Percentiles rank a stretch among this genome's conserved stretches.
phyloP scores from a whole-genome alignment of 2,329 filamentous ascomycete species.

The Cryoendolithus antarcticus region DNA sequence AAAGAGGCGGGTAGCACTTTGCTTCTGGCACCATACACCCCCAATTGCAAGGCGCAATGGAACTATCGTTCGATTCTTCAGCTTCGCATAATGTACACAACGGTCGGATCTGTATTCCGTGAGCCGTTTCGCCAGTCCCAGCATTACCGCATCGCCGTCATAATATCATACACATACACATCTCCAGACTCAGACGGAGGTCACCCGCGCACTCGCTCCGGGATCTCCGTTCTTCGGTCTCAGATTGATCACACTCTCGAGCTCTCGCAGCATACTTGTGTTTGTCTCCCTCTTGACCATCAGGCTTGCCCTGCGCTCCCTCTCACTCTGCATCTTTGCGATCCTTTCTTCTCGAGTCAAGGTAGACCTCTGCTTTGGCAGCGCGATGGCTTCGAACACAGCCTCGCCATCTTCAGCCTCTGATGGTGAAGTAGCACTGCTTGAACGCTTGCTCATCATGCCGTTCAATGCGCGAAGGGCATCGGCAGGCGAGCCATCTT shows the following conservation, averaged over 20 bases:
- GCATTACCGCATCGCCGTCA: too few species aligned
- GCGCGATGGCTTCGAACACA: conserved; percentile 82
- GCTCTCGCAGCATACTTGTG: conserved; percentile 79
- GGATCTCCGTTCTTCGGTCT: conserved; percentile 11
- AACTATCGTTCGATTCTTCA: too few species aligned
- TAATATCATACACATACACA: too few species aligned
- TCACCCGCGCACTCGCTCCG: not conserved
- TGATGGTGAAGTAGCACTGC: conserved; percentile 40
- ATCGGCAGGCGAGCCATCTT: conserved; percentile 49
- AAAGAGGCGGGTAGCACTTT: too few species aligned
- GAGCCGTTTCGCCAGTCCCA: too few species aligned
- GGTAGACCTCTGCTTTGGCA: conserved; percentile 51
- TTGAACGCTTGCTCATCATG: conserved; percentile 28
- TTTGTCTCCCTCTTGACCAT: conserved; percentile 69
- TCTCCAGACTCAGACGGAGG: too few species aligned
- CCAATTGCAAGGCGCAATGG: too few species aligned
- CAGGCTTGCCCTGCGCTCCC: conserved; percentile 57
- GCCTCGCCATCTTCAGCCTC: conserved; percentile 24
- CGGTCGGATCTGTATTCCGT: too few species aligned
- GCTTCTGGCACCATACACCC: too few species aligned
- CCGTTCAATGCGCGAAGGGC: conserved; percentile 56
- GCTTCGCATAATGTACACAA: too few species aligned
- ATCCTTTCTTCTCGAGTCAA: conserved; percentile 81
- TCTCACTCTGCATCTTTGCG: conserved; percentile 74
- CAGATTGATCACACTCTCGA: conserved; percentile 68